These are phyloP conservation scores for Trematosphaeria pertusa DNA, from an alignment of 2,329 filamentous ascomycete genomes.

Conservation along the genomic window DNA sequence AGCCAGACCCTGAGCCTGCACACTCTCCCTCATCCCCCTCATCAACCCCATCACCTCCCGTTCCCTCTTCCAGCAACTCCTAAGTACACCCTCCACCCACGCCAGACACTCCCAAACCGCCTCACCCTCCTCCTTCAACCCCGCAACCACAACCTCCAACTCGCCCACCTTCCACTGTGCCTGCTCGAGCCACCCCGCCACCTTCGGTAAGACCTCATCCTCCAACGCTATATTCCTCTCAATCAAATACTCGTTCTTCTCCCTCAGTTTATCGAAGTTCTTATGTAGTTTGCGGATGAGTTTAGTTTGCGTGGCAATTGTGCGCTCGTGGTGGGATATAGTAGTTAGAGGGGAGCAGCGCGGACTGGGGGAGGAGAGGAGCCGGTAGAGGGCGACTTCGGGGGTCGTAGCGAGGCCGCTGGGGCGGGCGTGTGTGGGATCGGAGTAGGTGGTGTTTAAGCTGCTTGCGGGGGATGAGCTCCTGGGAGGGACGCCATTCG, in stretches of 20 bases:
- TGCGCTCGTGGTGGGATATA: constrained; percentile 8
- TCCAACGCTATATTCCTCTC: constrained; percentile 19
- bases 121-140: constrained; percentile 2
- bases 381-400: constrained; percentile 14
- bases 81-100: constrained; percentile 13
- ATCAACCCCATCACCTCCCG: constrained; percentile 20
- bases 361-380: not conserved
- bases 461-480: not conserved
- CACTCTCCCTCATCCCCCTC: constrained; percentile 7
- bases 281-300: constrained; percentile 23
- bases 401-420: constrained; percentile 17
- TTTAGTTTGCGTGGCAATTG: constrained; percentile 14
- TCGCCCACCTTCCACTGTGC: constrained; percentile 11
- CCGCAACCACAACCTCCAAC: constrained; percentile 1
- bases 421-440: constrained; percentile 12
- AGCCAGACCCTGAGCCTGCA: not conserved
- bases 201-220: constrained; percentile 19
- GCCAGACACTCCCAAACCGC: constrained; percentile 14
- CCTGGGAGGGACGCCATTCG: not conserved
- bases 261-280: constrained; percentile 14
- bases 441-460: not conserved
- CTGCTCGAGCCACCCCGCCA: constrained; percentile 5
- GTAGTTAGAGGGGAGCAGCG: constrained; percentile 2
- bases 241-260: constrained; percentile 15
- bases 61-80: constrained; percentile 24